These are phyloP conservation scores for Mikania micrantha DNA, from an alignment of 129 eudicot genomes.

Conservation along the genomic window DNA sequence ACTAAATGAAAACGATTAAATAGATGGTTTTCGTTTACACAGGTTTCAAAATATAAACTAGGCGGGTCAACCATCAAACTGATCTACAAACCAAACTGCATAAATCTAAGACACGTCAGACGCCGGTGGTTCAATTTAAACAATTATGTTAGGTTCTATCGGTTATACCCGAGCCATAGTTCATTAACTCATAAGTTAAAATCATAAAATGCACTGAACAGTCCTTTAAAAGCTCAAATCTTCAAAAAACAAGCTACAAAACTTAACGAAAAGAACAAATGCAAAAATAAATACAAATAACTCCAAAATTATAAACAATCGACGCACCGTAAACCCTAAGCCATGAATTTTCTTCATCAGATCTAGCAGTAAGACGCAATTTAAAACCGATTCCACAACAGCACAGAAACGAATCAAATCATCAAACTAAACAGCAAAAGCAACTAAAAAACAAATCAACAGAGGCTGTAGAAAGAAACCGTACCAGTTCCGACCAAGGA, in stretches of 20 bases:
- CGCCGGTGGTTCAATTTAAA: too few relatives aligned
- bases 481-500: constrained; percentile 92
- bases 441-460: neutral
- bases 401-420: neutral
- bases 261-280: neutral
- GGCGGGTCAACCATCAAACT: too few relatives aligned
- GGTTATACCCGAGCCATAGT: too few relatives aligned
- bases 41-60: too few relatives aligned
- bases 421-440: neutral
- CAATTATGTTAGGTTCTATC: too few relatives aligned
- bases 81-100: too few relatives aligned
- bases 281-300: neutral
- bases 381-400: constrained; percentile 3
- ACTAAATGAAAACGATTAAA: too few relatives aligned
- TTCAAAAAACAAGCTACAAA: neutral
- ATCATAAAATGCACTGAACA: too few relatives aligned
- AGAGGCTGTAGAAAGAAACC: neutral
- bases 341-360: neutral
- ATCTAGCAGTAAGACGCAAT: neutral
- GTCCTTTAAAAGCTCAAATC: too few relatives aligned
- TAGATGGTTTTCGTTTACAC: too few relatives aligned
- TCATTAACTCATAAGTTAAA: too few relatives aligned
- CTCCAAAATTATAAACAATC: neutral
- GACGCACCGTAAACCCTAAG: neutral
- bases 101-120: too few relatives aligned